phyloP scores from a whole-genome alignment of 2,329 filamentous ascomycete species.

The Neocucurbitaria cava region DNA sequence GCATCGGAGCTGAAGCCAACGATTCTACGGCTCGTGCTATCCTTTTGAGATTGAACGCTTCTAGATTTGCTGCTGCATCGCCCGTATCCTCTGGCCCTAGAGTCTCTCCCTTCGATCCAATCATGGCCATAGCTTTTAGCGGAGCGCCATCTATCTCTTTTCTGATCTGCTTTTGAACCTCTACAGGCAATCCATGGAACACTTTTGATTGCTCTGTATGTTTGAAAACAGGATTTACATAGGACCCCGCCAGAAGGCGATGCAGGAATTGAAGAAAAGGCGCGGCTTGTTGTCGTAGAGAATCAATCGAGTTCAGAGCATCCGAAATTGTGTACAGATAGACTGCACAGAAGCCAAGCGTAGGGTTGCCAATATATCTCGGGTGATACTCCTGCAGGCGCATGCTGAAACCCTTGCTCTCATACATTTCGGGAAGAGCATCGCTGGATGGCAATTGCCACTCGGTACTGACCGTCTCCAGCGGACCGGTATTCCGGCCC shows the following conservation, averaged over 20 bases:
- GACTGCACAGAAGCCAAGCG: constrained; percentile 38
- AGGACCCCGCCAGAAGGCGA: constrained; percentile 29
- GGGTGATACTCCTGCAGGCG: constrained; percentile 38
- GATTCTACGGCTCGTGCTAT: constrained; percentile 35
- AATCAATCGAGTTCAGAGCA: constrained; percentile 19
- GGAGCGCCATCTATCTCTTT: constrained; percentile 33
- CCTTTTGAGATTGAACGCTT: constrained; percentile 31
- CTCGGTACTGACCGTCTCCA: constrained; percentile 27
- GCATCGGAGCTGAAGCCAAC: constrained; percentile 8
- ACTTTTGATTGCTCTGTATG: constrained; percentile 9
- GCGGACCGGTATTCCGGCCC: constrained; percentile 15
- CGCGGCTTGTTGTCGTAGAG: constrained; percentile 24
- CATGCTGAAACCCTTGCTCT: constrained; percentile 20
- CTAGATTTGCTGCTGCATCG: constrained; percentile 22
- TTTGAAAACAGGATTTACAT: constrained; percentile 19
- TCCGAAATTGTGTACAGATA: constrained; percentile 40
- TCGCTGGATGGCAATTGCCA: constrained; percentile 35
- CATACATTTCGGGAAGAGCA: constrained; percentile 7
- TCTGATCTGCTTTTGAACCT: constrained; percentile 20
- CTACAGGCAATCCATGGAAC: constrained; percentile 23
- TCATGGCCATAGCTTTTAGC: constrained; percentile 21
- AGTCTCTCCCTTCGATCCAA: constrained; percentile 13
- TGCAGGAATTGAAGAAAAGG: constrained; percentile 40
- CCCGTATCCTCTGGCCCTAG: constrained; percentile 2
- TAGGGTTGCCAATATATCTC: constrained; percentile 17